A percentile compares a stretch with the other conserved stretches of the same genome.
Conservation (phyloP, 140 eudicot genomes). For the Flaveria floridana region DNA sequence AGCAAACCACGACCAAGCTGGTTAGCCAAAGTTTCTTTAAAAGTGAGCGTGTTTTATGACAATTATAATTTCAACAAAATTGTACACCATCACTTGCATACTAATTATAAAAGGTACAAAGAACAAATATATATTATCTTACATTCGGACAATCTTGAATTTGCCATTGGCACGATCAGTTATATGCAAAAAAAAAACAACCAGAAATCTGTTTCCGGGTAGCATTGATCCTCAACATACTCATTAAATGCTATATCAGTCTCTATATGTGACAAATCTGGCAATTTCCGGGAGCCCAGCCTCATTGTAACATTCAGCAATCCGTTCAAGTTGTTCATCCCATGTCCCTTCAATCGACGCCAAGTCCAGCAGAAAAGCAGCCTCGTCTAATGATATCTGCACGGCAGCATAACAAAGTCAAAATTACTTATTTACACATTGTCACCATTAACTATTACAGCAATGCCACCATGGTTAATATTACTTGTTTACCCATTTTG, state of each 20-base stretch:
- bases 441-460: background rate
- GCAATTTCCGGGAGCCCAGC: conserved; percentile 81
- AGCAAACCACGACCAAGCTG: too few species aligned
- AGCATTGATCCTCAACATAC: conserved; percentile 10
- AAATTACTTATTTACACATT: conserved; percentile 18
- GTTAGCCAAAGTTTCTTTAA: too few species aligned
- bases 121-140: conserved; percentile 15
- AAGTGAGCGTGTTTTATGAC: background rate
- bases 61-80: conserved; percentile 17
- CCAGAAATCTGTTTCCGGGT: conserved; percentile 25
- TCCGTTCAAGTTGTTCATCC: conserved; percentile 71
- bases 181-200: conserved; percentile 19
- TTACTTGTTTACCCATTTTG: conserved; percentile 6
- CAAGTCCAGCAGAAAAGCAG: conserved; percentile 88
- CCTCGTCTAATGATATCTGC: conserved; percentile 90
- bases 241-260: conserved; percentile 35
- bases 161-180: background rate
- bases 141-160: conserved; percentile 6
- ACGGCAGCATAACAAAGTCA: too few species aligned
- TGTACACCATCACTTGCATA: conserved; percentile 23
- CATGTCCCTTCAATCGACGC: conserved; percentile 89
- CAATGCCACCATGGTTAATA: background rate
- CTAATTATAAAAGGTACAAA: conserved; percentile 19
- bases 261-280: conserved; percentile 58
- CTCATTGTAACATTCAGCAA: conserved; percentile 75